Percentiles rank a stretch among this genome's conserved stretches.
Conservation (phyloP, 1,139 yeast genomes). For the Pichia cactophila region DNA sequence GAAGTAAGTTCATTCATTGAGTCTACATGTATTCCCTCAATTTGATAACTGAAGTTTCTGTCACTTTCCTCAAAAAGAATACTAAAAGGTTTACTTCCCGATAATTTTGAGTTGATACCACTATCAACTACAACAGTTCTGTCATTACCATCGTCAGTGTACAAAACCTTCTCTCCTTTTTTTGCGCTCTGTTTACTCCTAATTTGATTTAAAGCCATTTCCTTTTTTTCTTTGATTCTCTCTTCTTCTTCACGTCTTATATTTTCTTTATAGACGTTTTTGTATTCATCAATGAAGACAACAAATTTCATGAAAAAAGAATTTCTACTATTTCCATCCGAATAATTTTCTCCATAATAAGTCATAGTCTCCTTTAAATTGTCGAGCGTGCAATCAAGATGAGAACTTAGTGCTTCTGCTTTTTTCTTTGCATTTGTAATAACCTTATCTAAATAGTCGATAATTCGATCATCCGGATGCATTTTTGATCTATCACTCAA, state of each 20-base stretch:
- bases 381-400: slow-evolving; percentile 44
- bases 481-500: slow-evolving; percentile 58
- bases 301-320: slow-evolving; percentile 69
- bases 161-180: neutral
- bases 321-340: slow-evolving; percentile 50
- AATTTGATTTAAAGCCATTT: neutral
- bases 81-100: too few species aligned
- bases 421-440: slow-evolving; percentile 59
- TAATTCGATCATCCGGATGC: slow-evolving; percentile 72
- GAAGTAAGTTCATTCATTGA: neutral
- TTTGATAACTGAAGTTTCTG: too few species aligned
- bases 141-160: slow-evolving; percentile 4
- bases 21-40: neutral
- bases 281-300: slow-evolving; percentile 66
- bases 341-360: slow-evolving; percentile 75
- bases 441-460: slow-evolving; percentile 40
- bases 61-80: too few species aligned
- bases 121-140: neutral
- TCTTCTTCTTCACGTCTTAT: slow-evolving; percentile 72
- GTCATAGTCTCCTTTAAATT: slow-evolving; percentile 59
- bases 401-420: slow-evolving; percentile 47
- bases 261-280: slow-evolving; percentile 70
- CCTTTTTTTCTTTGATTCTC: slow-evolving; percentile 17
- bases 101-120: neutral
- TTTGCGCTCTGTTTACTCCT: neutral